phyloP scores from a whole-genome alignment of 2,329 filamentous ascomycete species.

The Teratosphaeria gauchensis region DNA sequence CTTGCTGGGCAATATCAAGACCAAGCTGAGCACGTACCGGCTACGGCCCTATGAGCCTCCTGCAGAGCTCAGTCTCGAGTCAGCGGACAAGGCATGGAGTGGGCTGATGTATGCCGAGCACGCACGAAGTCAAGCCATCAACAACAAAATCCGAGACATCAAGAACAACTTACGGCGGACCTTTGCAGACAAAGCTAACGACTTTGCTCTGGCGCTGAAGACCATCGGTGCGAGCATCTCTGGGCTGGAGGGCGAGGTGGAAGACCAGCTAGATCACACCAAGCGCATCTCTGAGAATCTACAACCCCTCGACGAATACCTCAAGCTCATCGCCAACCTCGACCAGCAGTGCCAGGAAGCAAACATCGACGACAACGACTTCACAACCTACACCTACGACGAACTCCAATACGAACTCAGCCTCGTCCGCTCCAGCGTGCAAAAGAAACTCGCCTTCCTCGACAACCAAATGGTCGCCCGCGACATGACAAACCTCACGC shows the following conservation, averaged over 20 bases:
- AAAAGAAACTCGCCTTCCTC: constrained; percentile 92
- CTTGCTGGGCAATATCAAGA: constrained; percentile 94
- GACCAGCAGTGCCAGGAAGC: constrained; percentile 88
- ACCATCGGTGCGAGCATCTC: constrained; percentile 92
- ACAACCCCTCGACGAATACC: constrained; percentile 79
- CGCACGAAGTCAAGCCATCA: constrained; percentile 82
- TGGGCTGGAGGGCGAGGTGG: constrained; percentile 91
- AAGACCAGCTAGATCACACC: constrained; percentile 86
- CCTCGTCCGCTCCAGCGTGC: constrained; percentile 81
- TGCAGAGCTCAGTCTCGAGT: constrained; percentile 68
- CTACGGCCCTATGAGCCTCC: constrained; percentile 87
- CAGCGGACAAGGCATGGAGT: constrained; percentile 74
- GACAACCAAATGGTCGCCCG: constrained; percentile 98
- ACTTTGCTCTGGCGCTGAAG: constrained; percentile 90
- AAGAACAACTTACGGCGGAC: constrained; percentile 87
- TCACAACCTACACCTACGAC: constrained; percentile 98
- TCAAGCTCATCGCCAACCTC: constrained; percentile 75
- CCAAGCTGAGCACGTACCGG: constrained; percentile 90
- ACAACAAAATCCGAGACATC: constrained; percentile 97
- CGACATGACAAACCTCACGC: constrained; percentile 97
- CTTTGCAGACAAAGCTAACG: constrained; percentile 96
- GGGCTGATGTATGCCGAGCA: constrained; percentile 75
- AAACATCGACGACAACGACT: constrained; percentile 99
- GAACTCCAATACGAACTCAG: constrained; percentile 89
- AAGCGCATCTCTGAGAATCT: constrained; percentile 76